Evolutionary conservation across 768 basidiomycete genomes (phyloP), one percentile per base, ranked within the genome.

Genomic region (Punctularia strigosozonata): DNA sequence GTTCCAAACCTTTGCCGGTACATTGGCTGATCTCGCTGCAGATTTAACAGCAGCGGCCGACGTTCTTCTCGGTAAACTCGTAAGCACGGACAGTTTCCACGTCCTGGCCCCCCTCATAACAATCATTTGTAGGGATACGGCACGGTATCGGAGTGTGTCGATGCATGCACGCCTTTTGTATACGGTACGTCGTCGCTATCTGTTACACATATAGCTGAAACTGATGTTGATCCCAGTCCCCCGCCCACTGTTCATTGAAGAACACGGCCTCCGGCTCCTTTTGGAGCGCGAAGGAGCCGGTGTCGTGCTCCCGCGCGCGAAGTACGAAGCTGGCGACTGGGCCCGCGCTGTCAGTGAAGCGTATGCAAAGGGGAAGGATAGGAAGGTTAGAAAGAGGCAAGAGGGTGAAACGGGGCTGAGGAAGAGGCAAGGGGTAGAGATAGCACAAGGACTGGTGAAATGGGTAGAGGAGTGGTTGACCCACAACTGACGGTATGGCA

Each of bases 221-320:
- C 8, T 13, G 19, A 39, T 15, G 2, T 21, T 31, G 18, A 21
- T 31, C 25, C 20, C 50, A 81, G 81, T 87, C 10, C 77, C 84
- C 2, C 68, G 84, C 2, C 85, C 85, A 1, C 61, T 86, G 25
- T 87, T 88, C 47, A 73, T 86, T 30, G 84, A 87, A 50, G 85
- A 88, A 52, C 76, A 81, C 47, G 85, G 85, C 3, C 62, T 88
- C 23, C 71, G 75, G 4, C 61, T 77, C 12, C 61, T 81, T 23
- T 71, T 87, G 26, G 63, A 72, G 26, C 60, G 59, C 18, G 71
- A 78, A 32, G 84, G 83, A 12, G 72, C 77, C 13, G 80, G 81
- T 6, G 63, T 84, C 22, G 80, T 83, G 54, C 66, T 87, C 25
- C 61, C 71, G 13, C 71, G 81, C 15, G 60, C 67, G 20, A 61